Base-by-base conservation (phyloP, 2,329 filamentous ascomycete species). In the Aspergillus eucalypticola region DNA sequence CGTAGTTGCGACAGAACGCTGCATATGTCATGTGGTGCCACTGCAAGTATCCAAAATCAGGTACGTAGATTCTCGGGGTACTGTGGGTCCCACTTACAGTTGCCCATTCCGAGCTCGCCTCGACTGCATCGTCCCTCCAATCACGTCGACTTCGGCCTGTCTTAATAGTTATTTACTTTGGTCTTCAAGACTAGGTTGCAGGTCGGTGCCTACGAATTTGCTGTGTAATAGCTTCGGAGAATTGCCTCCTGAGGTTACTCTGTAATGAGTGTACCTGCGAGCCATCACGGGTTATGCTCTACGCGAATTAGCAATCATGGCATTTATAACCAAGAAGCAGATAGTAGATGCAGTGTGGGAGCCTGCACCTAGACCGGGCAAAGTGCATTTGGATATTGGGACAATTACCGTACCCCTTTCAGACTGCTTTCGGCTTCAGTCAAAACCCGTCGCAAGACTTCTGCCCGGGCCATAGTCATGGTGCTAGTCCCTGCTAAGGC, bases 1-100 rank as follows among this genome's bases (percentile, higher is more conserved):
- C 65, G 38, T 61, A 60, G 5, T 65, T 57, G 32, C 61, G 60
- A 51, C 65, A 66, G 25, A 57, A 66, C 3, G 63, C 63, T n/a
- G 53, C 32, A 23, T 66, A 66, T n/a, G 57, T 61, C 13, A 10
- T 2, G 27, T 59, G 48, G 25, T 62, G 21, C 61, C 57, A 59
- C 63, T 66, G 39, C 5, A 38, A 39, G 46, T 51, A n/a, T 4
- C 11, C 32, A 35, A 13, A 13, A 6, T 38, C 32, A 25, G 35
- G 17, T 50, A 17, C 5, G n/a, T 3, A 38, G 4, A n/a, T 8
- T 27, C 21, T 49, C 4, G n/a, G n/a, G 41, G 6, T 25, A 32
- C 5, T 17, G 1, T 13, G 15, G n/a, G 13, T 27, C 13, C 10
- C n/a, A 59, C 64, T 54, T 46, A 66, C 65, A 3, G 11, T 17